Conservation (phyloP, 805 yeast genomes). For the Kazachstania martiniae region DNA sequence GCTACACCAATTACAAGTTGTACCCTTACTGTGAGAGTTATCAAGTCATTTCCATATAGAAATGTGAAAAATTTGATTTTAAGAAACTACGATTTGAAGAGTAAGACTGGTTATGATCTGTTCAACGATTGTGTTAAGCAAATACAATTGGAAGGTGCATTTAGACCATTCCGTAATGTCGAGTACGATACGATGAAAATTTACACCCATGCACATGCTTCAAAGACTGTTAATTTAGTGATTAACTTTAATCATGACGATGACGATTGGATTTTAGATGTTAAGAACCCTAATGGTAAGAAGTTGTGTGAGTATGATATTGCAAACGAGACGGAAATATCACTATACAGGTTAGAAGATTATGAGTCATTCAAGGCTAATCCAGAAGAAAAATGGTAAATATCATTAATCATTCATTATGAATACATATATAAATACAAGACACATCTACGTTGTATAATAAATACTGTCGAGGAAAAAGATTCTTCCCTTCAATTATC, state of each 20-base stretch:
- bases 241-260: conserved; percentile 81
- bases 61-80: conserved; percentile 72
- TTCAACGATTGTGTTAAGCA: conserved; percentile 39
- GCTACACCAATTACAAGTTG: conserved; percentile 60
- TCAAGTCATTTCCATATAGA: conserved; percentile 86
- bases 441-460: neutral
- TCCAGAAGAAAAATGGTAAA: conserved; percentile 86
- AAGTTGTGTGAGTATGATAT: conserved; percentile 42
- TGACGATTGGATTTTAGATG: conserved; percentile 51
- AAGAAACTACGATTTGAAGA: conserved; percentile 57
- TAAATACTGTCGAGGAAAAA: too few relatives aligned
- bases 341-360: conserved; percentile 60
- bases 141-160: conserved; percentile 49
- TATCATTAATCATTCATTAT: neutral
- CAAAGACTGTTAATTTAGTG: conserved; percentile 86
- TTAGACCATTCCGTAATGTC: conserved; percentile 75
- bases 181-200: conserved; percentile 67
- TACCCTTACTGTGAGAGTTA: conserved; percentile 71
- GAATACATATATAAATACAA: neutral
- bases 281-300: conserved; percentile 28
- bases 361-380: conserved; percentile 62
- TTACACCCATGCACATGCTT: conserved; percentile 90
- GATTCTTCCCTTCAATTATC: neutral
- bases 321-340: conserved; percentile 87
- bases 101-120: conserved; percentile 54